These are phyloP conservation scores for Aspergillus latus DNA, from an alignment of 2,329 filamentous ascomycete species.

Conservation along the genomic window DNA sequence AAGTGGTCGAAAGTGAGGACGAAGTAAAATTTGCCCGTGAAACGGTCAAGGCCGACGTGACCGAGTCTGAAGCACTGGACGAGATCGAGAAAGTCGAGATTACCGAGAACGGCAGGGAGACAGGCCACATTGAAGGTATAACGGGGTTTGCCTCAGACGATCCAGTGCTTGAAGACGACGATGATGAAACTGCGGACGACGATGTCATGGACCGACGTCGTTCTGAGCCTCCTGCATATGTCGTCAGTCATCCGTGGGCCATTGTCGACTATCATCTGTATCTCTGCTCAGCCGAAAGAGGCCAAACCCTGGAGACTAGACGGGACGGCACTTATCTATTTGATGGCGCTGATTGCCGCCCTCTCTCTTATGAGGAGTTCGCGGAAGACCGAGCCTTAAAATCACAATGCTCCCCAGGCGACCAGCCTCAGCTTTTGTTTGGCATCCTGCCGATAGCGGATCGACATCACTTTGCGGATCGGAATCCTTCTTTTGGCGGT, in stretches of 20 bases:
- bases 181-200: not conserved
- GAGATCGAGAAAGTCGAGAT: not conserved
- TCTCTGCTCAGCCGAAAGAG: conserved; percentile 27
- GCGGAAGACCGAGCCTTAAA: conserved; percentile 12
- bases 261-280: conserved; percentile 37
- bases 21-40: conserved; percentile 3
- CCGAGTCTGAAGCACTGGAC: not conserved
- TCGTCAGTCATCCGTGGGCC: conserved; percentile 31
- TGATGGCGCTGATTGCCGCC: conserved; percentile 27
- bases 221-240: conserved; percentile 10
- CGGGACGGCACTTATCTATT: conserved; percentile 27
- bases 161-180: conserved; percentile 9
- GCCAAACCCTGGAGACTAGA: conserved; percentile 19
- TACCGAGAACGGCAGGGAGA: not conserved
- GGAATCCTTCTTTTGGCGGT: conserved; percentile 16
- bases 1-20: conserved; percentile 1
- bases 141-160: not conserved
- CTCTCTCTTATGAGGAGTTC: conserved; percentile 25
- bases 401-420: conserved; percentile 14
- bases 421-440: conserved; percentile 23
- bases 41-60: not conserved
- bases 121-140: not conserved
- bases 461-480: conserved; percentile 14
- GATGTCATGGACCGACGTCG: conserved; percentile 4
- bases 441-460: conserved; percentile 27